Base-by-base conservation (phyloP, 805 yeast species). In the Metschnikowia kofuensis region DNA sequence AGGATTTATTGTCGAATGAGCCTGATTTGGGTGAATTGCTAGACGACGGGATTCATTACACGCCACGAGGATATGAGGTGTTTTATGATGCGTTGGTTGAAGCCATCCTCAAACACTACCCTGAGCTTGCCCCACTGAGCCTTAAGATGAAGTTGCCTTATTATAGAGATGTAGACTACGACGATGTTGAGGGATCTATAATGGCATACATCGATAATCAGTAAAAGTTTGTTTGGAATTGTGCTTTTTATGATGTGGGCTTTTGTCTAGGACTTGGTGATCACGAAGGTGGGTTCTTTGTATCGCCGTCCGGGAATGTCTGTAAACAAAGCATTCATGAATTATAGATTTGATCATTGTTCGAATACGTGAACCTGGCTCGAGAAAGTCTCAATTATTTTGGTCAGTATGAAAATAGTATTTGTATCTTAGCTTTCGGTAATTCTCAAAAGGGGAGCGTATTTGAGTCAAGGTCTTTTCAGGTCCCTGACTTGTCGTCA, bases 1-100 rank as follows among this genome's bases (percentile, higher is more conserved):
- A 74, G 7, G 69, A 72, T 1, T 56, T 79, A 7, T 58, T 80
- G 15, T 42, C 30, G 5, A 54, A 53, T 16, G 29, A 45, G 5
- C 52, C 47, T 0, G 56, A 50, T 35, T 52, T 63, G 48, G 37
- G 49, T 1, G 57, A 55, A 11, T 48, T 67, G 38, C 55, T 74
- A 13, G 34, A 41, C 12, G 83, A 78, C 55, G 90, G 90, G 4
- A 61, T 86, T 38, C 91, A 86, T 63, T 85, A 70, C 61, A 69
- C 78, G 2, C 79, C 80, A 0, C 60, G 65, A 30, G 84, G 82
- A 0, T 85, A 85, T 64, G 62, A 67, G 47, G 42, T 84, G 8
- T 64, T 77, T 52, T 82, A 63, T 52, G 64, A 75, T n/a, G 77
- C 68, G 38, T 52, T 84, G 16, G 49, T 72, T 44, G 56, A 59